Evolutionary conservation across 768 basidiomycete species (phyloP).

Genomic region (Termitomyces eurrhizus): DNA sequence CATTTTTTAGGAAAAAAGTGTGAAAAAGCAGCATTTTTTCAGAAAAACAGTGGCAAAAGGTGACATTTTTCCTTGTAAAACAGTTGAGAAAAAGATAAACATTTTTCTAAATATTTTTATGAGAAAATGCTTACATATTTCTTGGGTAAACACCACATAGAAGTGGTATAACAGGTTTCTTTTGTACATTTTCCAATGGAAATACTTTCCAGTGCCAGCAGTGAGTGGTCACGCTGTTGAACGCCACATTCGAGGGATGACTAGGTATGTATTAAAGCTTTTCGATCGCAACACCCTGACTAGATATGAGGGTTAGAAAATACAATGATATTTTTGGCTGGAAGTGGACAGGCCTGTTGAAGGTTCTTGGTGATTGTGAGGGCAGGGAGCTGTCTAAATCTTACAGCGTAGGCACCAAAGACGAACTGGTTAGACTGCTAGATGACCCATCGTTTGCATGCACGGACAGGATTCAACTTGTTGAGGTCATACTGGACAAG

Average conservation of each 20-base stretch:
- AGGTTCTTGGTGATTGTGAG: slow-evolving; percentile 50
- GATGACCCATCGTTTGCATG: slow-evolving; percentile 54
- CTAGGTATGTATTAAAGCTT: slow-evolving; percentile 30
- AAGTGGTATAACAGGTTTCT: too few species aligned
- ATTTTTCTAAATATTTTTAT: too few species aligned
- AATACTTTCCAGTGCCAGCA: too few species aligned
- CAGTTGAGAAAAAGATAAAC: too few species aligned
- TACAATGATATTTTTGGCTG: slow-evolving; percentile 89
- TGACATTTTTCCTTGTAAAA: too few species aligned
- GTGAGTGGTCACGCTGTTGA: slow-evolving; percentile 89
- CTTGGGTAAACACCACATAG: too few species aligned
- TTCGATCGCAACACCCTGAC: not conserved
- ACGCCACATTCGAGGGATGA: slow-evolving; percentile 64
- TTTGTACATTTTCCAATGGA: too few species aligned
- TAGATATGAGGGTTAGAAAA: slow-evolving; percentile 35
- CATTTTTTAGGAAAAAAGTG: too few species aligned
- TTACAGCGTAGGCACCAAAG: slow-evolving; percentile 63
- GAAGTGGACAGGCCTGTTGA: slow-evolving; percentile 65
- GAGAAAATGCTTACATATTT: too few species aligned
- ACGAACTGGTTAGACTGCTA: slow-evolving; percentile 65
- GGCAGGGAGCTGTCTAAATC: slow-evolving; percentile 47
- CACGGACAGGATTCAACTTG: slow-evolving; percentile 68
- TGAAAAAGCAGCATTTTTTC: too few species aligned
- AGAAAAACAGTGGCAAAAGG: too few species aligned
- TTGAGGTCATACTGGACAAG: slow-evolving; percentile 75